These are phyloP conservation scores for Debaryomycetaceae sp. DNA, from an alignment of 1,139 yeast species.

Conservation along the genomic window DNA sequence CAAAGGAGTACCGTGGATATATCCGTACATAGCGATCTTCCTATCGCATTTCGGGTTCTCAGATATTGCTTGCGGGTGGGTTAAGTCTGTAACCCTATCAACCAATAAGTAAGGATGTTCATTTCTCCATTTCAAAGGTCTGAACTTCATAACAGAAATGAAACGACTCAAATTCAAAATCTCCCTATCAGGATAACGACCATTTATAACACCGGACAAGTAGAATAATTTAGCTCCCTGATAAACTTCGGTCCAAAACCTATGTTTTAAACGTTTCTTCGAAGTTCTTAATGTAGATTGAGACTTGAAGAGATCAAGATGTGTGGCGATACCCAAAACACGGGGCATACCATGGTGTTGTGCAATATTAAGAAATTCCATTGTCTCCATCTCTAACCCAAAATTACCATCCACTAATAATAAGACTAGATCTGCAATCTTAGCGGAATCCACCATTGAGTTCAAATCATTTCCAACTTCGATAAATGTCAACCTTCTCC, in stretches of 20 bases:
- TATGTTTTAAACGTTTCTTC: conserved; percentile 85
- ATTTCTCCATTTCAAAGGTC: conserved; percentile 98
- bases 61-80: conserved; percentile 83
- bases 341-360: conserved; percentile 99
- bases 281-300: conserved; percentile 88
- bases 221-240: conserved; percentile 97
- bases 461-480: conserved; percentile 92
- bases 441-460: conserved; percentile 95
- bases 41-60: conserved; percentile 82
- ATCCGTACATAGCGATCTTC: conserved; percentile 89
- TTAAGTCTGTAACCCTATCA: conserved; percentile 91
- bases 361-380: conserved; percentile 95
- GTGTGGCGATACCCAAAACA: conserved; percentile 93
- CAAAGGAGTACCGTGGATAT: conserved; percentile 89
- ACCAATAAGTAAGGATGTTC: conserved; percentile 94
- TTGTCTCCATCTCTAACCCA: conserved; percentile 99
- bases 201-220: conserved; percentile 92
- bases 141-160: conserved; percentile 94
- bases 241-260: conserved; percentile 99
- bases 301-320: conserved; percentile 87
- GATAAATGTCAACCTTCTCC: conserved; percentile 86
- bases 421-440: conserved; percentile 88
- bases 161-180: conserved; percentile 87
- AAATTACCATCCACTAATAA: conserved; percentile 93
- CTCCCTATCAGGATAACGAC: conserved; percentile 97